Evolutionary conservation across 2,329 filamentous ascomycete genomes (phyloP), one percentile per base, ranked within the genome.

Genomic region (Aureobasidium pullulans): DNA sequence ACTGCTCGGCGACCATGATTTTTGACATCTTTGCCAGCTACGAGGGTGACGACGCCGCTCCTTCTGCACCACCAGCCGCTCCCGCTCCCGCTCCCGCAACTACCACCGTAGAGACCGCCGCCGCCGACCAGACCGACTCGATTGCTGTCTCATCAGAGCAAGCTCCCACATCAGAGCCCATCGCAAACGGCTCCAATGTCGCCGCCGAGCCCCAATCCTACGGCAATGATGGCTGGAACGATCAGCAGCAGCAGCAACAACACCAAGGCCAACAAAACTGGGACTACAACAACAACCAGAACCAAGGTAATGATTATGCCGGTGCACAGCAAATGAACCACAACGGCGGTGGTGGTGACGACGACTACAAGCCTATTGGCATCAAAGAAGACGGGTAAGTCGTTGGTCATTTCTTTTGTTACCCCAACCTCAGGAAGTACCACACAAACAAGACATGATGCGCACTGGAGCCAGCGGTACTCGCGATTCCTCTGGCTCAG

Each of bases 361-460:
- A 76, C 52, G 73, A 78, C 59, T 76, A 77, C 62, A 74, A 74
- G 36, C 75, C 75, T 62, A 84, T 88, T 62, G 87, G 86, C 62
- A 89, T 92, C 60, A 95, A 95, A 75, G 90, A 95, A 83, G 90
- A 95, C 71, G 90, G 90, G 90, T 95, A 86, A 92, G 90, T 72
- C 39, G 8, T 36, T 74, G 8, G 61, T 64, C 60, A 60, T 66
- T 64, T 61, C 60, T 61, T 65, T 67, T 64, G 65, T 64, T 63
- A 65, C 61, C 19, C 28, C 37, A 31, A 31, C 8, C 16, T 36
- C 44, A 62, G 15, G 39, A 32, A 54, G 37, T 40, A 36, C 28
- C 6, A 11, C 42, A 36, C 19, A 37, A 9, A 48, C 42, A 57
- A 57, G 54, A 57, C 54, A 57, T 57, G 54, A 57, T 57, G 19